Evolutionary conservation across 371 early-diverging fungal species (phyloP), one percentile per base, ranked within the genome.

Genomic region (Nematocida sp.): DNA sequence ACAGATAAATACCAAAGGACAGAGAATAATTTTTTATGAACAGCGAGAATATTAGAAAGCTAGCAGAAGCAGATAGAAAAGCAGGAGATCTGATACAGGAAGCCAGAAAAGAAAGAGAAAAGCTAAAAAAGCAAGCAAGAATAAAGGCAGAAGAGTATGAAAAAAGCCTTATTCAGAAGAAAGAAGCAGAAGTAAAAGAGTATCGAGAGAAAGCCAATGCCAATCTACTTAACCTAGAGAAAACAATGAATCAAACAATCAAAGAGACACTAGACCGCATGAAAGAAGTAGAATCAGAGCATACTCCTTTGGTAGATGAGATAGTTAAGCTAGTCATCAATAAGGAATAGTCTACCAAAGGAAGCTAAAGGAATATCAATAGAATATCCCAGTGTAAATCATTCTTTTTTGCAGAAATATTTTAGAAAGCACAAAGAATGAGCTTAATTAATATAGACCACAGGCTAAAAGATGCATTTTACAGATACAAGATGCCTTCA

Each of bases 401-500:
- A n/a, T n/a, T n/a, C n/a, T n/a, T n/a, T n/a, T n/a, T n/a, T n/a
- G n/a, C n/a, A n/a, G n/a, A n/a, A n/a, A 13, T 43, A 19, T 43
- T 43, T 43, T 43, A 43, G 43, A 43, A 11, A 43, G n/a, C 43
- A 11, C 43, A n/a, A n/a, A n/a, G n/a, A n/a, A n/a, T n/a, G n/a
- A n/a, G n/a, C n/a, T n/a, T n/a, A n/a, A n/a, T 70, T 43, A 70
- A 70, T 32, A 79, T 82, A 38, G 62, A 65, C 52, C 78, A 78
- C 34, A 78, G 74, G 65, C 75, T 63, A 47, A 64, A 89, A 64
- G 95, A 95, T 85, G 83, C 88, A 62, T 96, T 92, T 84, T 94
- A 96, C 85, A 90, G 99, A 66, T 98, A 98, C 88, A 96, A 95
- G 86, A 98, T 98, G 99, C 96, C 95, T 63, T 86, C 85, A 70